Base-by-base conservation (phyloP, 2,329 filamentous ascomycete species). In the Phialemonium atrogriseum region DNA sequence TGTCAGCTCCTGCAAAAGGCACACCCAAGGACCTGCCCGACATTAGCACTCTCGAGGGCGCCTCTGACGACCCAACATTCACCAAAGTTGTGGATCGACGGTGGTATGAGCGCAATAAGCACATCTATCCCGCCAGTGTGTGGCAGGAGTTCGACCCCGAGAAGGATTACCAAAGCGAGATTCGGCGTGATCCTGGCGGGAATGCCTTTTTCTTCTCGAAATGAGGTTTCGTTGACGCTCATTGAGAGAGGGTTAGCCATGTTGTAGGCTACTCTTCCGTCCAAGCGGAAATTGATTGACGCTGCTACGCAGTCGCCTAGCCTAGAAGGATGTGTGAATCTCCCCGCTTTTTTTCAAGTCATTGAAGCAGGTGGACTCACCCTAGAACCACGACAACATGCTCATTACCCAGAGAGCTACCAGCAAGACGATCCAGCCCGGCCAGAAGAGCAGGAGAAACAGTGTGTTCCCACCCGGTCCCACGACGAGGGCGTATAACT, bases 71-170 rank as follows among this genome's bases (percentile, higher is more conserved):
- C 46, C 78, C 88, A 1, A 72, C 72, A 4, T 60, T 83, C 40
- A 96, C 89, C 4, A 96, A 95, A 54, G 88, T 98, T 4, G 89
- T 98, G 4, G 89, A 98, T 61, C 73, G 91, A 38, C 69, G 91
- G 38, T 98, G 91, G 91, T 98, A 95, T 55, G 87, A 95, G 64
- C 76, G 80, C 50, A 95, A 96, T 55, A 98, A 96, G 60, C 91
- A 98, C 57, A 96, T 98, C 36, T 98, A 89, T 54, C 91, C 91
- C 0, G 89, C 89, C 13, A 96, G 85, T 52, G 73, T 89, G 27
- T 98, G 91, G 91, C 85, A 88, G 47, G 84, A 94, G 41, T 98
- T 94, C 54, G 88, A 94, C 44, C 82, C 87, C 1, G 84, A 85
- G 39, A 84, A 83, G 56, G 84, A 95, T 48, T 94, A 94, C 60